Percentiles rank a stretch among this genome's conserved stretches.
Evolutionary conservation across 352 stramenopile species (phyloP).

Genomic region (Pythium sukuiense): DNA sequence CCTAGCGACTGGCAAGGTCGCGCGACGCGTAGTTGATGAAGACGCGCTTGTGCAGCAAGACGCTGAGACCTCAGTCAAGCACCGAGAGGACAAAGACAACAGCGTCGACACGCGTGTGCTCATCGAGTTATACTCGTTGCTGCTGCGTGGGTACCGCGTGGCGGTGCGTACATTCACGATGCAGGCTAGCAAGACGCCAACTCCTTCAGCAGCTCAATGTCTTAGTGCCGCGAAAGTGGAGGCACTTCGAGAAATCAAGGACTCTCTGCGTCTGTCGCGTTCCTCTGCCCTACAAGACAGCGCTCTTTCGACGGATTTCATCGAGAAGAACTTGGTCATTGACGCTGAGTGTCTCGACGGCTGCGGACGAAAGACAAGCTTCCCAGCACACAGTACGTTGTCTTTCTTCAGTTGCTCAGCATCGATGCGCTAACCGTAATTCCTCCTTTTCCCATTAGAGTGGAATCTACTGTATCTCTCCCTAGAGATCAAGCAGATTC

Average conservation of each 20-base stretch:
- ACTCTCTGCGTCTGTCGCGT: slow-evolving; percentile 22
- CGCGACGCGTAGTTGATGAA: slow-evolving; percentile 50
- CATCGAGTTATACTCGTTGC: slow-evolving; percentile 37
- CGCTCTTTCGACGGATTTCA: slow-evolving; percentile 28
- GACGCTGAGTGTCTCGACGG: slow-evolving; percentile 46
- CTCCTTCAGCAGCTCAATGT: slow-evolving; percentile 3
- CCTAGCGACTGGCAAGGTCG: slow-evolving; percentile 53
- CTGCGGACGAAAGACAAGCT: slow-evolving; percentile 30
- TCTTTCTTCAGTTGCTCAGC: too few species aligned
- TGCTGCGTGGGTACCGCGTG: slow-evolving; percentile 45
- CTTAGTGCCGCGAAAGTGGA: slow-evolving; percentile 7
- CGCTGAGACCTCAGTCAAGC: slow-evolving; percentile 15
- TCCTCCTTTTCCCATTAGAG: slow-evolving; percentile 23
- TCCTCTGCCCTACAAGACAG: slow-evolving; percentile 16
- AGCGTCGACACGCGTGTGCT: slow-evolving; percentile 32
- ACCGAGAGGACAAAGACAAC: slow-evolving; percentile 11
- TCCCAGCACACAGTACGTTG: slow-evolving; percentile 24
- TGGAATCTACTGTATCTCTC: slow-evolving; percentile 63
- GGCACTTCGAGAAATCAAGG: slow-evolving; percentile 9
- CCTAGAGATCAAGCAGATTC: slow-evolving; percentile 37
- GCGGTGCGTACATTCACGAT: slow-evolving; percentile 26
- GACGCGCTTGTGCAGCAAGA: slow-evolving; percentile 51
- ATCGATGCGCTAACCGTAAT: neutral
- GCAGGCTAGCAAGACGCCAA: neutral
- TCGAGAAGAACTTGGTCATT: slow-evolving; percentile 42